Evolutionary conservation across 1,139 yeast species (phyloP).

Genomic region (Debaryomycetaceae sp.): DNA sequence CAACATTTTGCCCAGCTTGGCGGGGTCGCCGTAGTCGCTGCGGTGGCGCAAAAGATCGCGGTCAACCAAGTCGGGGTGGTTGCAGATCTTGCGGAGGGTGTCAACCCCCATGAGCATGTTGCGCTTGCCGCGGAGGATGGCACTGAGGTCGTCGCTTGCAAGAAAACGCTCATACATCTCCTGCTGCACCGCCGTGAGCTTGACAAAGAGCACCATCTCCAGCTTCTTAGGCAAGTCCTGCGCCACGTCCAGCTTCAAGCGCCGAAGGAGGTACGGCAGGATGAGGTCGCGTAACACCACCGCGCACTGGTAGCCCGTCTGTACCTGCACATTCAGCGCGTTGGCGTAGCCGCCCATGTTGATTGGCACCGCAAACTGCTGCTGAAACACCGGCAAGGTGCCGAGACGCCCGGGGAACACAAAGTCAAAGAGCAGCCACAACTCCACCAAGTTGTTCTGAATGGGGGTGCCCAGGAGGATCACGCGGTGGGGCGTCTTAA

Average conservation of each 20-base stretch:
- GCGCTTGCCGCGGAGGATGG: constrained; percentile 71
- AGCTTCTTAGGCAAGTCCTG: constrained; percentile 89
- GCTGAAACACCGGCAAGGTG: constrained; percentile 89
- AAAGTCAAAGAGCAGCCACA: constrained; percentile 95
- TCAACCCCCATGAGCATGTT: constrained; percentile 90
- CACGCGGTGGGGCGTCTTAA: constrained; percentile 75
- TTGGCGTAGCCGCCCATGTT: constrained; percentile 98
- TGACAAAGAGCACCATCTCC: constrained; percentile 91
- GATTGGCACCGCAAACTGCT: constrained; percentile 87
- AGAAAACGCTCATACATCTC: constrained; percentile 70
- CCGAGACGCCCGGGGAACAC: constrained; percentile 93
- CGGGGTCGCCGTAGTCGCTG: constrained; percentile 55
- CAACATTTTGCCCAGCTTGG: constrained; percentile 84
- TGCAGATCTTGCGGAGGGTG: constrained; percentile 83
- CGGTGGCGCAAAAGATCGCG: constrained; percentile 43
- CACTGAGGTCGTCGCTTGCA: constrained; percentile 67
- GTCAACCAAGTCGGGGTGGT: constrained; percentile 87
- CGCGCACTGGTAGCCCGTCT: constrained; percentile 95
- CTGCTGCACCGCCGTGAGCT: constrained; percentile 72
- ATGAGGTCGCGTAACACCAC: constrained; percentile 83
- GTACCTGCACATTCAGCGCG: constrained; percentile 93
- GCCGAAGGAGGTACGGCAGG: constrained; percentile 79
- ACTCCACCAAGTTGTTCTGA: constrained; percentile 83
- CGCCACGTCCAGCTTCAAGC: constrained; percentile 95
- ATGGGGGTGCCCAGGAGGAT: constrained; percentile 95